Conservation (phyloP, 805 yeast species). For the Metschnikowia reukaufii region DNA sequence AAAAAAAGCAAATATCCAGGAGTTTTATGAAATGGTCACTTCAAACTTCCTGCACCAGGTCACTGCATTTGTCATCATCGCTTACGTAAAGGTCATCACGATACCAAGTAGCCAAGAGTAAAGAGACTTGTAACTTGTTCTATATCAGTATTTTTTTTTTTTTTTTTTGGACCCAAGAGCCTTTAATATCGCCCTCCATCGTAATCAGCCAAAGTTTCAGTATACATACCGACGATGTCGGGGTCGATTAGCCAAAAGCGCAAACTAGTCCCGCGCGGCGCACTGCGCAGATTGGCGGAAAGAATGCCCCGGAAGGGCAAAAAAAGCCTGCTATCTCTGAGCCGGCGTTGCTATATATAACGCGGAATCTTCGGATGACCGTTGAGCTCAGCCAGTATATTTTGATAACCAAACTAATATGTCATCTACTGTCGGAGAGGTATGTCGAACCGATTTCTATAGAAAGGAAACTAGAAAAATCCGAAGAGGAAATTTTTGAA, state of each 20-base stretch:
- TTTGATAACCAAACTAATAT: neutral
- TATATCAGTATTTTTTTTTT: too few species aligned
- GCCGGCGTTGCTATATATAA: conserved; percentile 1
- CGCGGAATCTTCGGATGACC: conserved; percentile 8
- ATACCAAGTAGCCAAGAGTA: too few species aligned
- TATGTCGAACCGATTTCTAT: conserved; percentile 15
- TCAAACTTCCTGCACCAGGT: neutral
- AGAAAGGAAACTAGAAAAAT: neutral
- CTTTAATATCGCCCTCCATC: too few species aligned
- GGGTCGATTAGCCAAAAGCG: neutral
- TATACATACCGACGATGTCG: too few species aligned
- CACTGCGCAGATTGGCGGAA: conserved; percentile 5
- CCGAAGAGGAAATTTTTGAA: neutral
- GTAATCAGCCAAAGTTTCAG: too few species aligned
- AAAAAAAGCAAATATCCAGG: neutral
- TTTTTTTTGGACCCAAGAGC: too few species aligned
- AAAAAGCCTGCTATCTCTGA: conserved; percentile 6
- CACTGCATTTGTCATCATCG: neutral
- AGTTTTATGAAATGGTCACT: neutral
- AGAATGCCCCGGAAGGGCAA: conserved; percentile 8
- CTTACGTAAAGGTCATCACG: neutral
- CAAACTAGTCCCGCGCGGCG: neutral
- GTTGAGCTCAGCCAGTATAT: too few species aligned
- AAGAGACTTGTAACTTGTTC: too few species aligned
- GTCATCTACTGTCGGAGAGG: conserved; percentile 29